Percentiles rank a stretch among this genome's conserved stretches.
These are phyloP conservation scores for Macrolepiota albuminosa DNA, from an alignment of 768 basidiomycete genomes.

Conservation along the genomic window DNA sequence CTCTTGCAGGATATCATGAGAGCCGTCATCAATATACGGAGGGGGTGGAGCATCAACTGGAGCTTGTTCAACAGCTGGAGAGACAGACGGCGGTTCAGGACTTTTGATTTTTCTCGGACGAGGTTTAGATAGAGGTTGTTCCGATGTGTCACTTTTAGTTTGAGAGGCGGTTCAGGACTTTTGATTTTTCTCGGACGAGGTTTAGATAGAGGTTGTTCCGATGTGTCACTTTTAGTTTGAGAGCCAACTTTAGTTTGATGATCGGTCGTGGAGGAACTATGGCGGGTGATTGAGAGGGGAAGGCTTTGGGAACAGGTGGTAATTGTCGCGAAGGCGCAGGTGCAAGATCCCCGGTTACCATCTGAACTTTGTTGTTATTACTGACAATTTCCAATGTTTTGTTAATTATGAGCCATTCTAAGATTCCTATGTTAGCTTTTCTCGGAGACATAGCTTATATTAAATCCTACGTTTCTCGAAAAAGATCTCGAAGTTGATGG, in stretches of 20 bases:
- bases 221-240: constrained; percentile 25
- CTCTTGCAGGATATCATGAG: constrained; percentile 75
- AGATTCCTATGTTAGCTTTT: background rate
- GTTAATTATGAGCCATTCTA: constrained; percentile 86
- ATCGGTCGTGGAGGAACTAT: constrained; percentile 38
- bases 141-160: constrained; percentile 18
- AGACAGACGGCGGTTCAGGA: constrained; percentile 24
- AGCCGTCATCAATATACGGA: constrained; percentile 75
- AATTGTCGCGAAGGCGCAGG: constrained; percentile 30
- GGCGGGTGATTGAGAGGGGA: constrained; percentile 23
- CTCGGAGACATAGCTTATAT: background rate
- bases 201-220: constrained; percentile 32
- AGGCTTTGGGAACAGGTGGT: constrained; percentile 36
- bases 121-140: constrained; percentile 32
- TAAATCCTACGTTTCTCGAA: constrained; percentile 78
- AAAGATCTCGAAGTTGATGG: constrained; percentile 67
- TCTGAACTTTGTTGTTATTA: constrained; percentile 26
- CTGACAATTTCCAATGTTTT: constrained; percentile 68
- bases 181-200: constrained; percentile 39
- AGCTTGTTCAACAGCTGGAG: constrained; percentile 24
- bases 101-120: constrained; percentile 40
- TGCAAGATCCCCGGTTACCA: constrained; percentile 16
- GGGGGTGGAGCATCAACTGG: constrained; percentile 58
- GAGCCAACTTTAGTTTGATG: constrained; percentile 67
- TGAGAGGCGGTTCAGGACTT: constrained; percentile 28